These are phyloP conservation scores for Neodidymelliopsis sp. DNA, from an alignment of 2,329 filamentous ascomycete genomes.

Conservation along the genomic window DNA sequence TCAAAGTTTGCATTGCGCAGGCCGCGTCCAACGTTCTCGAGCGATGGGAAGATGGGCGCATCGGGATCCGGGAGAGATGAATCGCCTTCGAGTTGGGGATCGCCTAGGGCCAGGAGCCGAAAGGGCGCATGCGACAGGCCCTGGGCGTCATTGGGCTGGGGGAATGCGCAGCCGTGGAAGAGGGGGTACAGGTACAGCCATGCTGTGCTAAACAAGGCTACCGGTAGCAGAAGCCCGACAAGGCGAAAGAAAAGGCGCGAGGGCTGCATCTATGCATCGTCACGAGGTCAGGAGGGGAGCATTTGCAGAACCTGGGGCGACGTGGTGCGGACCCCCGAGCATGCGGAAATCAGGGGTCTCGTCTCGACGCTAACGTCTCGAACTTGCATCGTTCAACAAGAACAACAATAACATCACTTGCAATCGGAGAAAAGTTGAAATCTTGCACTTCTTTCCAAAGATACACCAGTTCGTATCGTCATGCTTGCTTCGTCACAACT, in stretches of 20 bases:
- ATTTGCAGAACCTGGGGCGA: no score
- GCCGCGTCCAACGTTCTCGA: slow-evolving; percentile 45
- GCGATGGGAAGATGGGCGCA: slow-evolving; percentile 49
- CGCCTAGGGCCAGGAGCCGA: slow-evolving; percentile 84
- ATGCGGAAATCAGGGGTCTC: slow-evolving; percentile 16
- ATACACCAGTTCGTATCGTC: no score
- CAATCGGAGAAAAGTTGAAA: no score
- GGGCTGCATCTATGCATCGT: slow-evolving; percentile 59
- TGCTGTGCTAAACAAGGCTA: slow-evolving; percentile 73
- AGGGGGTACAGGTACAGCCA: slow-evolving; percentile 90
- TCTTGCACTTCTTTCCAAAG: no score
- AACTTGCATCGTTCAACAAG: no score
- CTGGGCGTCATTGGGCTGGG: slow-evolving; percentile 46
- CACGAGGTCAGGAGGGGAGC: slow-evolving; percentile 15
- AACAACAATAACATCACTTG: no score
- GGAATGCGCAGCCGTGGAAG: slow-evolving; percentile 81
- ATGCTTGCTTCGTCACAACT: not conserved
- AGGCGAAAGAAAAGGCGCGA: slow-evolving; percentile 56
- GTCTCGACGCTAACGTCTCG: no score
- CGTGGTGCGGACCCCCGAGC: slow-evolving; percentile 5
- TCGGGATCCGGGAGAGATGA: slow-evolving; percentile 71
- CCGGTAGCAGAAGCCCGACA: slow-evolving; percentile 63
- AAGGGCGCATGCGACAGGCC: slow-evolving; percentile 71
- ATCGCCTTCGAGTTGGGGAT: slow-evolving; percentile 93
- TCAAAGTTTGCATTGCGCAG: slow-evolving; percentile 28